A percentile compares a stretch with the other conserved stretches of the same genome.
Conservation (phyloP, 257 asterid genomes). For the Avicennia marina region DNA sequence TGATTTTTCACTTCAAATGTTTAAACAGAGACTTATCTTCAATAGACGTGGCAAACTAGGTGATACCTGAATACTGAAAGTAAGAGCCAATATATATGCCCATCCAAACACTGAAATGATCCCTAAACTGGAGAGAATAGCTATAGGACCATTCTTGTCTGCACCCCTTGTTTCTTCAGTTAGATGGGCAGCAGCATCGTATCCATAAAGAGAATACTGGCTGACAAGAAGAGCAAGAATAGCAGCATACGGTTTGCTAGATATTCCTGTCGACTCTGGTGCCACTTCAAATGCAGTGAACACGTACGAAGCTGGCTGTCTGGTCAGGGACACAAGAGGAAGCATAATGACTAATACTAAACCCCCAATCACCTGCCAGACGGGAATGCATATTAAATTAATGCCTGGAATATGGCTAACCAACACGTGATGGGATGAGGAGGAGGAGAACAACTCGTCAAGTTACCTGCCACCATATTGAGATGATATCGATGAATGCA, state of each 20-base stretch:
- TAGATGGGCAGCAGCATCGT: constrained; percentile 47
- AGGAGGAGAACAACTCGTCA: not conserved
- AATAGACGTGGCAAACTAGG: no score
- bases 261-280: constrained; percentile 30
- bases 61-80: constrained; percentile 49
- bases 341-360: constrained; percentile 36
- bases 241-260: constrained; percentile 35
- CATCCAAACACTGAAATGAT: constrained; percentile 41
- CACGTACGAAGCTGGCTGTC: constrained; percentile 41
- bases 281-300: constrained; percentile 33
- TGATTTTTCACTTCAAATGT: no score
- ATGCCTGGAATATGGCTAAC: no score
- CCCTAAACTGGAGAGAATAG: constrained; percentile 43
- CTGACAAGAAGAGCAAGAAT: constrained; percentile 33
- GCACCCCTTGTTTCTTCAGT: constrained; percentile 51
- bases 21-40: not conserved
- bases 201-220: constrained; percentile 39
- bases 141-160: constrained; percentile 44
- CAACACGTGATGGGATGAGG: not conserved
- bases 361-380: constrained; percentile 36
- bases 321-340: constrained; percentile 36
- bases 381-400: no score
- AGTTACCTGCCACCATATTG: constrained; percentile 52
- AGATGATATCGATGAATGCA: constrained; percentile 35
- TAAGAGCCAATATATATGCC: constrained; percentile 43